Evolutionary conservation across 768 basidiomycete species (phyloP), one percentile per base, ranked within the genome.

Genomic region (Termitomyces sp.): DNA sequence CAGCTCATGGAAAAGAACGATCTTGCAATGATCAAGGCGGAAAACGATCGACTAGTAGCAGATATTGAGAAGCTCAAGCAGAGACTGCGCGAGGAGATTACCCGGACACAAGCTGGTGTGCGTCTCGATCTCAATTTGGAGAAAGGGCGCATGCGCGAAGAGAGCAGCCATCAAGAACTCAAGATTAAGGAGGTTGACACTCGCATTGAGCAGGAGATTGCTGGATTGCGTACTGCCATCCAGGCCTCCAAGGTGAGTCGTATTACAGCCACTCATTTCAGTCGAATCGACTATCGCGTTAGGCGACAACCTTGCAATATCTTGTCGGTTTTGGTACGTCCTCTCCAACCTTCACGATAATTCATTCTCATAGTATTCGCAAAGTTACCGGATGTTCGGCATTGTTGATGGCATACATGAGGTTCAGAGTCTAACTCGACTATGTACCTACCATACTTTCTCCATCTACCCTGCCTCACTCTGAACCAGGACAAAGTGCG

Each of bases 121-220:
- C 76, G 96, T 50, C 72, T 99, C 15, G 97, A 99, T 69, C 72
- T 99, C 54, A 99, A 99, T 71, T 73, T 98, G 23, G 96, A 99
- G 76, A 98, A 98, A 70, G 94, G 94, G 1, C 80, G 96, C 43
- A 91, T 98, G 77, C 76, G 96, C 50, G 95, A 98, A 66, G 95
- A 98, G 76, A 86, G 85, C 60, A 88, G 85, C 61, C 84, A 85
- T 38, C 92, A 98, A 64, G 94, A 97, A 64, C 75, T 95, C 50
- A 98, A 98, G 82, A 91, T 98, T 66, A 94, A 93, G 69, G 96
- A 99, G 69, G 94, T 98, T 16, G 96, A 98, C 64, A 98, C 96
- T 3, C 75, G 91, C 66, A 98, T 98, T 61, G 96, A 99, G 70
- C 91, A 91, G 66, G 94, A 98, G 71, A 96, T 96, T 65, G 92